phyloP scores from a whole-genome alignment of 108 stramenopile species.

The Aurantiochytrium sp. region DNA sequence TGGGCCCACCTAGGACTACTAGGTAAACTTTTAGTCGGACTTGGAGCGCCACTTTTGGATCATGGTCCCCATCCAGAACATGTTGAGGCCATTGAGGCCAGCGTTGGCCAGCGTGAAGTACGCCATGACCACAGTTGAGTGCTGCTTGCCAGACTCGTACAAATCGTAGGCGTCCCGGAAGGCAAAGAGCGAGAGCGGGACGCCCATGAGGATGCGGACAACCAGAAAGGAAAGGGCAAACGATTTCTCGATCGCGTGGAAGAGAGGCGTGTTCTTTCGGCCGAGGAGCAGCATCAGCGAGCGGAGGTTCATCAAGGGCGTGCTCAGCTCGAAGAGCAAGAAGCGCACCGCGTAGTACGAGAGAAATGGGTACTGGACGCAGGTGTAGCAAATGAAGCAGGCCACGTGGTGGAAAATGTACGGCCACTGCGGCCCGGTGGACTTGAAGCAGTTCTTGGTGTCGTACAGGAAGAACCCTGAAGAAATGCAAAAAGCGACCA shows the following conservation, averaged over 20 bases:
- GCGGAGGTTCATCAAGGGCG: neutral
- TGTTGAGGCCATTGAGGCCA: neutral
- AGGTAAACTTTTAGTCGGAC: too few relatives aligned
- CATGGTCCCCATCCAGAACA: neutral
- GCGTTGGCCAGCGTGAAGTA: neutral
- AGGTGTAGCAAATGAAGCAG: neutral
- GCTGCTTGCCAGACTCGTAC: neutral
- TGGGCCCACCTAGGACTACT: too few relatives aligned
- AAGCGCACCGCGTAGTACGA: neutral
- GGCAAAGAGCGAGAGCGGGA: neutral
- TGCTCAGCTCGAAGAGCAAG: neutral
- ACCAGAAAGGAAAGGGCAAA: neutral
- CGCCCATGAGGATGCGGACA: conserved; percentile 18
- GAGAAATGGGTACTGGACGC: neutral
- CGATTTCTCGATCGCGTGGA: neutral
- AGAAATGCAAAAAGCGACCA: neutral
- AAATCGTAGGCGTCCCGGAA: neutral
- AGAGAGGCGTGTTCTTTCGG: neutral
- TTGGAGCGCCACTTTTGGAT: neutral
- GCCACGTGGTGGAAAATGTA: conserved; percentile 15
- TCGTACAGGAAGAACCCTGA: conserved; percentile 1
- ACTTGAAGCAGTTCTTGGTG: neutral
- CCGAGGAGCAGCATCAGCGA: neutral
- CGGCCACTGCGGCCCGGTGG: neutral
- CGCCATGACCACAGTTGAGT: neutral